Evolutionary conservation across 148 eudicot species (phyloP), one percentile per base, ranked within the genome.

Genomic region (Rhododendron molle): DNA sequence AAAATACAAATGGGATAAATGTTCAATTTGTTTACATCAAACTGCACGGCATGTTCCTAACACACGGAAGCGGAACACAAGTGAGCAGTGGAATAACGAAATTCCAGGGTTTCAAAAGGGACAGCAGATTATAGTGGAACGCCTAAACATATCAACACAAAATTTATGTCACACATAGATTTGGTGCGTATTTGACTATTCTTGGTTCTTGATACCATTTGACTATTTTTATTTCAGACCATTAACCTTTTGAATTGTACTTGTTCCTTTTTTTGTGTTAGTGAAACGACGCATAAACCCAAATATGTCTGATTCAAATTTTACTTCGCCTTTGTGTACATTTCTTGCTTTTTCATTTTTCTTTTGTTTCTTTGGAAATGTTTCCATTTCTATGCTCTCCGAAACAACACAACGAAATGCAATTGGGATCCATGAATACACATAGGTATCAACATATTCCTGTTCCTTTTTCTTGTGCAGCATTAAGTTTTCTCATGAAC

Each of bases 401-500:
- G 1, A 26, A 67, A 26, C 14, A 67, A 12, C 32, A 67, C 15
- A 26, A 12, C 15, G 3, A 69, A 69, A 69, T 13, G 74, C 32
- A 23, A 62, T 28, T 28, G 32, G 5, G 74, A 69, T 26, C 36
- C 80, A 18, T 38, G 26, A 76, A 36, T 36, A 38, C 16, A 73
- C 43, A 54, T 28, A 15, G n/a, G 30, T 69, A 2, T 40, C 78
- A 38, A 43, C n/a, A 76, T 30, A 77, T 13, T 81, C 18, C 65
- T 49, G 5, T 18, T 40, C 71, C 69, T 30, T 83, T 58, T 7
- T 40, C 62, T 23, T 65, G 86, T 90, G 72, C 88, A 96, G 99
- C 94, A 85, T 86, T 18, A 91, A 86, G 83, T 93, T 90, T 86
- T 94, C 99, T 32, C 93, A 90, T 82, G 98, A 97, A 81, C 85